These are phyloP conservation scores for Rhynchospora breviuscula DNA, from an alignment of 176 grass and related monocot genomes.

Conservation along the genomic window DNA sequence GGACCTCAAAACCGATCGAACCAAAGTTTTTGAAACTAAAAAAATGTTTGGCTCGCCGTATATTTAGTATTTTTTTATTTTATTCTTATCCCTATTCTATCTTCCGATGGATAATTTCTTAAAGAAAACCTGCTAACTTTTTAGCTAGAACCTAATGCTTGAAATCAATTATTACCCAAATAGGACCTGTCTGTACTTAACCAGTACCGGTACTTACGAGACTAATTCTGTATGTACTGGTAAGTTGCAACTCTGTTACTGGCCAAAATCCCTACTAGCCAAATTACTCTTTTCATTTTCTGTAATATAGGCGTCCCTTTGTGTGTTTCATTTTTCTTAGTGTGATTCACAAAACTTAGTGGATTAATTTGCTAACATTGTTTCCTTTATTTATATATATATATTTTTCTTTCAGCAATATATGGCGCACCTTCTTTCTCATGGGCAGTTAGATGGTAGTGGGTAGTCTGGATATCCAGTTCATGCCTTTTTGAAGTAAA, in stretches of 20 bases:
- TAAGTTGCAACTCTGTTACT: background rate
- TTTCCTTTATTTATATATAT: background rate
- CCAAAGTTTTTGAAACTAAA: background rate
- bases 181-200: background rate
- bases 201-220: background rate
- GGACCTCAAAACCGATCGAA: background rate
- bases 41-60: background rate
- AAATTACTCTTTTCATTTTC: background rate
- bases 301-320: background rate
- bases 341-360: background rate
- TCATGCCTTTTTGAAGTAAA: background rate
- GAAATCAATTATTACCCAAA: background rate
- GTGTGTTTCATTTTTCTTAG: background rate
- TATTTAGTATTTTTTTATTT: background rate
- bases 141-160: background rate
- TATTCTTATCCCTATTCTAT: background rate
- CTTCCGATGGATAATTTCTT: background rate
- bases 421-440: conserved; percentile 78
- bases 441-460: conserved; percentile 58
- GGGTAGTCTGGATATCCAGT: conserved; percentile 26
- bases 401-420: conserved; percentile 67
- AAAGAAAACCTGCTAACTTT: background rate
- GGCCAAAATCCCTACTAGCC: background rate
- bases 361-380: background rate
- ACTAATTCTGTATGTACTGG: background rate